Evolutionary conservation across 2,329 filamentous ascomycete genomes (phyloP).

Genomic region (Fusarium concolor): DNA sequence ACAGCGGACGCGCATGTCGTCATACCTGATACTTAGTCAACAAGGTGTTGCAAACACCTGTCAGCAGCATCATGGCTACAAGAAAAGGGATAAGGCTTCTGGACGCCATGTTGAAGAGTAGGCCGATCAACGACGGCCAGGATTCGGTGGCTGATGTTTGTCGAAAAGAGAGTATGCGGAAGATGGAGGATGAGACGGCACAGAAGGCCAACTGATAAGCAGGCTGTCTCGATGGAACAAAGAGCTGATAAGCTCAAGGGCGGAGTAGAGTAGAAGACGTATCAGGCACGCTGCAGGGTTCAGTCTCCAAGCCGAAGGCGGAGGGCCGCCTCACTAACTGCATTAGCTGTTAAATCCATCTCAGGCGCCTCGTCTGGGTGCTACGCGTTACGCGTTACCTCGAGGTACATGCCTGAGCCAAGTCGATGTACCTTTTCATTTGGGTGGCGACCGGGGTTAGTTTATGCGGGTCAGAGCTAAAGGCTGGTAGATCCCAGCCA

Average conservation of each 20-base stretch:
- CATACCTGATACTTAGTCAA: constrained; percentile 94
- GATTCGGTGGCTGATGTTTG: constrained; percentile 17
- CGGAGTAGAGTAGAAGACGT: constrained; percentile 18
- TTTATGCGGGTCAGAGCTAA: constrained; percentile 1
- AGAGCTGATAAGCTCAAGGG: constrained; percentile 38
- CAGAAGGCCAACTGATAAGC: constrained; percentile 13
- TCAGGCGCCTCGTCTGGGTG: neutral
- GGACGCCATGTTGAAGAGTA: constrained; percentile 70
- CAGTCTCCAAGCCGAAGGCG: constrained; percentile 10
- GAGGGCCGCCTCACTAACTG: constrained; percentile 20
- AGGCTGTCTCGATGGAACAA: constrained; percentile 24
- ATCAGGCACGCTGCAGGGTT: constrained; percentile 18
- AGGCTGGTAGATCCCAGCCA: constrained; percentile 26
- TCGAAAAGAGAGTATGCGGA: neutral
- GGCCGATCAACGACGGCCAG: constrained; percentile 3
- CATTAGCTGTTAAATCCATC: constrained; percentile 4
- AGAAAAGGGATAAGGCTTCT: constrained; percentile 82
- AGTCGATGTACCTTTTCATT: constrained; percentile 11
- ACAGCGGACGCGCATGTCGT: constrained; percentile 25
- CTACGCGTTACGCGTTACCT: constrained; percentile 22
- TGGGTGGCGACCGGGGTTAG: constrained; percentile 9
- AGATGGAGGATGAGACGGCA: constrained; percentile 8
- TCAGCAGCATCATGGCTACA: constrained; percentile 95
- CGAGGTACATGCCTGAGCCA: constrained; percentile 1
- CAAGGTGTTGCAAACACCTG: constrained; percentile 95